Base-by-base conservation (phyloP, 1,284 basidiomycete species). In the Apiotrichum veenhuisii region DNA sequence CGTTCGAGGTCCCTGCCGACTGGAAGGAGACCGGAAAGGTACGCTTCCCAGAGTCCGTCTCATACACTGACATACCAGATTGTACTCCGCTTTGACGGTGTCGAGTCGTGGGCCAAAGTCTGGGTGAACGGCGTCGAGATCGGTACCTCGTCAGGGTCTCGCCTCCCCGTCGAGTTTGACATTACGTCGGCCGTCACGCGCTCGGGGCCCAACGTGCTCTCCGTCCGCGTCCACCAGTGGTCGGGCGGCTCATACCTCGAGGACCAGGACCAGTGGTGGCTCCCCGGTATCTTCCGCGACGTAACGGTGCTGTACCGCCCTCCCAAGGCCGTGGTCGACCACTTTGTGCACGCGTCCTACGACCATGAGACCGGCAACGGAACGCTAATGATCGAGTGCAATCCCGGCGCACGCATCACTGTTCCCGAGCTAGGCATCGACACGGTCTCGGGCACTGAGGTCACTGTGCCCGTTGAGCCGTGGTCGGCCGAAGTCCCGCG, bases 81-180 rank as follows among this genome's bases (percentile, higher is more conserved):
- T 22, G 40, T 66, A 2, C 30, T 66, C 11, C 63, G 63, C n/a
- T 66, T 64, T 25, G 65, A 66, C 43, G 65, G 65, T 12, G 41
- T 64, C 44, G 65, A 66, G 50, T 63, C 61, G 22, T 66, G 63
- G 63, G 36, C 23, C 27, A 66, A 66, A 53, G 54, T 64, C 8
- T 66, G 63, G 63, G 33, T 66, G 27, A 66, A 66, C 46, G 65
- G 65, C 17, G 18, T 2, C 11, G 52, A 55, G 45, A 37, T 66
- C 11, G 65, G 65, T 23, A 52, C 40, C 2, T 37, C 57, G 11
- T 50, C 44, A 3, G 65, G 65, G 11, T 55, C 51, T 4, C 57
- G 65, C 20, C 40, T 64, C 2, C 60, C 65, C 2, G 37, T 30
- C 30, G 65, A 66, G 56, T 66, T 66, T 27, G 65, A 66, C 49